Base-by-base conservation (phyloP, 2,329 filamentous ascomycete genomes). In the Sporothrix schenckii region DNA sequence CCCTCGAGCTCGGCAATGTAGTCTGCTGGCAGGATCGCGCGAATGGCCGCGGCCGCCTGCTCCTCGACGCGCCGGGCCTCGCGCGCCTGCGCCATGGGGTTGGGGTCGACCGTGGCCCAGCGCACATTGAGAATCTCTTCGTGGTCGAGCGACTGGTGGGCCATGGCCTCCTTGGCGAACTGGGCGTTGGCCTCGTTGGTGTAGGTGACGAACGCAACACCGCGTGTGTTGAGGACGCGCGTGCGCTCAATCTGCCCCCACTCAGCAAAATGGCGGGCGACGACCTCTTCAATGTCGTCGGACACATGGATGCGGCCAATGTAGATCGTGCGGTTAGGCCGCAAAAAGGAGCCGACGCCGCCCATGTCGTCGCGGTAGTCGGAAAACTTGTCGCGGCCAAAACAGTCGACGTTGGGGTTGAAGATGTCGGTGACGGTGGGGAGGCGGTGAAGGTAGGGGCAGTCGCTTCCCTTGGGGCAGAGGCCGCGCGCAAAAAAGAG, bases 291-390 rank as follows among this genome's bases (percentile, higher is more conserved):
- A 73, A 98, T 97, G 77, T 98, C 94, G 79, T 98, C 95, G 14
- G 91, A 94, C 49, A 97, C 94, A 79, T 97, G 93, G 79, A 99
- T 97, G 63, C 94, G 86, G 5, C 95, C 95, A 0, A 97, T 88
- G 76, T 99, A 99, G 6, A 99, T 84, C 0, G 95, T 99, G 44
- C 95, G 86, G 78, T 99, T 99, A 77, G 97, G 92, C 27, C 95
- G 87, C 88, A 94, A 91, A 77, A 99, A 99, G 72, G 89, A 93
- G 34, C 95, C 95, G 2, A 97, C 93, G 74, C 96, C 96, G 68
- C 94, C 94, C 95, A 99, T 98, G 79, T 98, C 94, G 78, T 98
- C 94, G 76, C 94, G 85, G 81, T 97, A 98, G 77, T 97, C 94
- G 73, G 88, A 91, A 77, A 93, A 92, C 82, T 97, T 97, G 84